Base-by-base conservation (phyloP, 1,284 basidiomycete species). In the Rhodotorula sp. region DNA sequence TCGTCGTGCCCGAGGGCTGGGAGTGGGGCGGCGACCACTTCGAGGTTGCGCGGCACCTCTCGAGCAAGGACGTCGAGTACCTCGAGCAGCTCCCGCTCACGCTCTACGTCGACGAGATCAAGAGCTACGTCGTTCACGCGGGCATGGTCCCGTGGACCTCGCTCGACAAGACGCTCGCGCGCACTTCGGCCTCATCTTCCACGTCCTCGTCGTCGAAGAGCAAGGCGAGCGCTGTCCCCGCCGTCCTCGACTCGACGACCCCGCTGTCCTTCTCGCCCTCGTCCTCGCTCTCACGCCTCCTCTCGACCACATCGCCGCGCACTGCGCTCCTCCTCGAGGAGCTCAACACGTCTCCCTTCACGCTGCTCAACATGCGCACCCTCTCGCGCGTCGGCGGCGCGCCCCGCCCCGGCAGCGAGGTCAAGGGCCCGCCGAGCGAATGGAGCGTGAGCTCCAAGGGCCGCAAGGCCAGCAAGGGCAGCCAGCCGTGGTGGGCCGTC, bases 121-220 rank as follows among this genome's bases (percentile, higher is more conserved):
- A 93, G 78, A 82, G 88, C 3, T 89, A 89, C 81, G 84, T 95
- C 67, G 91, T 90, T 1, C 93, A 97, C 78, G 93, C 89, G 3
- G 93, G 93, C 7, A 77, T 97, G 25, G 70, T 63, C 12, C 52
- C 60, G 5, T 61, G 60, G 60, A 41, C 34, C 16, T 61, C 60
- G 48, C 60, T 61, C 7, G 48, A 49, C 49, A 19, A 27, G 27
- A 25, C 41, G 21, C 48, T 61, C 45, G 53, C 62, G 66, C 73
- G 41, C 50, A 64, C 65, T 48, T 45, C 25, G 9, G 14, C 25
- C 21, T 57, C 34, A 5, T 34, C 34, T 34, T 34, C 34, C 5
- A 34, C 21, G 23, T 54, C 21, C 7, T 42, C 19, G 21, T 27
- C 42, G 44, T 2, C 8, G 10, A 44, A 19, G 13, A 19, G 14